Conservation (phyloP, 208 protist genomes). For the Trypanosoma congolense region DNA sequence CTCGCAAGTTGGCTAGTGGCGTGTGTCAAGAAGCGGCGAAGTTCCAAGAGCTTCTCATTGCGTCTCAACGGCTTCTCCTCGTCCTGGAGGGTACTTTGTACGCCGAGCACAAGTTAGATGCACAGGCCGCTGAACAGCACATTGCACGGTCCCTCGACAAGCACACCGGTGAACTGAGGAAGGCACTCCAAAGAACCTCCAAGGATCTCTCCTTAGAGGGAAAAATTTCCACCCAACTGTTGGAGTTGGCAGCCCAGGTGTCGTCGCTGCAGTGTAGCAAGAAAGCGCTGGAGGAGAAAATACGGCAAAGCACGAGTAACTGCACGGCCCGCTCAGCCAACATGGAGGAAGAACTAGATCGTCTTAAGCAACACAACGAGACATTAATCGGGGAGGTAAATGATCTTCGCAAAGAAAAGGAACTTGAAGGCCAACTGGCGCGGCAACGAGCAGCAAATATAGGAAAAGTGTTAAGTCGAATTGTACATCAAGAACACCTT, state of each 20-base stretch:
- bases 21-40: too few relatives aligned
- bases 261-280: slow-evolving; percentile 35
- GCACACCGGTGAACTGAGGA: slow-evolving; percentile 47
- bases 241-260: slow-evolving; percentile 27
- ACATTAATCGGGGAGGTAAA: slow-evolving; percentile 12
- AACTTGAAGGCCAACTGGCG: neutral
- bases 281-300: slow-evolving; percentile 37
- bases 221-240: slow-evolving; percentile 33
- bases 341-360: slow-evolving; percentile 8
- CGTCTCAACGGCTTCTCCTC: too few relatives aligned
- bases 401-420: slow-evolving; percentile 9
- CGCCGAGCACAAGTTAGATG: neutral
- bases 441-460: neutral
- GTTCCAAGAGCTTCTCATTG: too few relatives aligned
- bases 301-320: slow-evolving; percentile 32
- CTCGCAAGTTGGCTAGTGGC: too few relatives aligned
- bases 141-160: slow-evolving; percentile 39
- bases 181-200: slow-evolving; percentile 16
- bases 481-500: slow-evolving; percentile 1
- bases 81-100: slow-evolving; percentile 41
- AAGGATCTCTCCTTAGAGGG: slow-evolving; percentile 5
- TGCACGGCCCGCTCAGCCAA: slow-evolving; percentile 29
- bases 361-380: slow-evolving; percentile 20
- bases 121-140: slow-evolving; percentile 27
- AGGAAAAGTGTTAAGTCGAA: neutral